These are phyloP conservation scores for Monosporascus sp. DNA, from an alignment of 2,329 filamentous ascomycete genomes.

Conservation along the genomic window DNA sequence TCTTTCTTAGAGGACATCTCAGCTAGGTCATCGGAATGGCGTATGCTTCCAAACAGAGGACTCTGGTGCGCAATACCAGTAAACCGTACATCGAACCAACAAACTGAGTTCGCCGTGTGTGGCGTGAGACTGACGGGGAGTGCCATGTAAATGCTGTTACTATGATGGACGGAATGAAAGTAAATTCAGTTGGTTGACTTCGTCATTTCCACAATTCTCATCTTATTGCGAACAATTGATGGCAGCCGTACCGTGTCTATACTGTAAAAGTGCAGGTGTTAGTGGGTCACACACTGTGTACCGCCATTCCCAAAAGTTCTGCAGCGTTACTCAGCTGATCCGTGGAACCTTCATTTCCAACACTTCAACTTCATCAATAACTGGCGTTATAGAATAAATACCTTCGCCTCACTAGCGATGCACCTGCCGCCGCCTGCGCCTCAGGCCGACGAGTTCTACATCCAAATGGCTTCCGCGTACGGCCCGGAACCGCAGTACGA, in stretches of 20 bases:
- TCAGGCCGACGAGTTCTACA: constrained; percentile 9
- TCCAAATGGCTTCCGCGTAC: constrained; percentile 5
- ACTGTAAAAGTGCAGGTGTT: not conserved
- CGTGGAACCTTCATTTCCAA: not conserved
- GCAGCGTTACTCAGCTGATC: not conserved
- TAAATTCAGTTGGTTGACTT: too few species aligned
- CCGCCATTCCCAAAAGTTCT: not conserved
- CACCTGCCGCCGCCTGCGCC: constrained; percentile 9
- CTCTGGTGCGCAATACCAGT: constrained; percentile 4
- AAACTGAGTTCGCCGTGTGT: not conserved
- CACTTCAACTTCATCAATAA: not conserved
- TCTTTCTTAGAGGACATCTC: constrained; percentile 56
- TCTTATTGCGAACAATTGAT: not conserved
- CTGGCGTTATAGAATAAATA: not conserved
- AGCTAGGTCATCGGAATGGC: constrained; percentile 63
- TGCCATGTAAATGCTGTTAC: not conserved
- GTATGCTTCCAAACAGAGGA: constrained; percentile 64
- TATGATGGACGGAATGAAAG: too few species aligned
- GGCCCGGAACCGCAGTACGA: not conserved
- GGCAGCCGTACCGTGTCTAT: not conserved
- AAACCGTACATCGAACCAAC: not conserved
- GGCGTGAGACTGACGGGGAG: not conserved
- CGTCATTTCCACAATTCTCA: too few species aligned
- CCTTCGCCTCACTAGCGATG: constrained; percentile 1
- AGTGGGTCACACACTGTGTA: not conserved